phyloP scores from a whole-genome alignment of 352 stramenopile species.

The Globisporangium spiculum region DNA sequence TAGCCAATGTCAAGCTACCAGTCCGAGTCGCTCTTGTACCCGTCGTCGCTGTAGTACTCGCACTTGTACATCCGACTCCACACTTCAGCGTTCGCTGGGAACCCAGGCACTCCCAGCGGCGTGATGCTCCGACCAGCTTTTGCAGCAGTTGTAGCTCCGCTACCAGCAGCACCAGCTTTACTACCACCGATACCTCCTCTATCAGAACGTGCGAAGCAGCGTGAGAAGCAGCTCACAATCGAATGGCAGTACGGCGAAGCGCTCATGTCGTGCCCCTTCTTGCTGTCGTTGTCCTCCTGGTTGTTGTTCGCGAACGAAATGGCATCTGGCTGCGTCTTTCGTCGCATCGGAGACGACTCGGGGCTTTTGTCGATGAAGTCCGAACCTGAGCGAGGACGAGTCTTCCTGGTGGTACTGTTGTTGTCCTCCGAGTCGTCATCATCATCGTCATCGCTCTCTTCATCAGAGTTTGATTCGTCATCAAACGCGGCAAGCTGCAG shows the following conservation, averaged over 20 bases:
- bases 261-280: conserved; percentile 2
- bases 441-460: conserved; percentile 18
- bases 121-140: conserved; percentile 20
- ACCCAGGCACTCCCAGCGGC: conserved; percentile 43
- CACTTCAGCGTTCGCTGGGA: conserved; percentile 32
- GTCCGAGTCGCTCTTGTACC: conserved; percentile 30
- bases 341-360: conserved; percentile 70
- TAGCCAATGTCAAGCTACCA: conserved; percentile 10
- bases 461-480: conserved; percentile 16
- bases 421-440: conserved; percentile 12
- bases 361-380: conserved; percentile 60
- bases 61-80: conserved; percentile 45
- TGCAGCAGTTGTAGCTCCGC: not conserved
- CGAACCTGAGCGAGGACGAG: conserved; percentile 22
- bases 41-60: conserved; percentile 56
- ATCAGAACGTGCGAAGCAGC: conserved; percentile 22
- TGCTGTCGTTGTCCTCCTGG: conserved; percentile 25
- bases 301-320: conserved; percentile 33
- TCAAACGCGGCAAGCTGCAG: conserved; percentile 31
- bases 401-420: conserved; percentile 3
- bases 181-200: not conserved
- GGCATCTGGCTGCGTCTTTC: conserved; percentile 21
- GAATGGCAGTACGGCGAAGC: conserved; percentile 10
- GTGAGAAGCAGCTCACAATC: conserved; percentile 33
- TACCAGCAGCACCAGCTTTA: not conserved